Percentiles rank a stretch among this genome's conserved stretches.
Conservation (phyloP, 768 basidiomycete species). For the Sarcomyxa edulis region DNA sequence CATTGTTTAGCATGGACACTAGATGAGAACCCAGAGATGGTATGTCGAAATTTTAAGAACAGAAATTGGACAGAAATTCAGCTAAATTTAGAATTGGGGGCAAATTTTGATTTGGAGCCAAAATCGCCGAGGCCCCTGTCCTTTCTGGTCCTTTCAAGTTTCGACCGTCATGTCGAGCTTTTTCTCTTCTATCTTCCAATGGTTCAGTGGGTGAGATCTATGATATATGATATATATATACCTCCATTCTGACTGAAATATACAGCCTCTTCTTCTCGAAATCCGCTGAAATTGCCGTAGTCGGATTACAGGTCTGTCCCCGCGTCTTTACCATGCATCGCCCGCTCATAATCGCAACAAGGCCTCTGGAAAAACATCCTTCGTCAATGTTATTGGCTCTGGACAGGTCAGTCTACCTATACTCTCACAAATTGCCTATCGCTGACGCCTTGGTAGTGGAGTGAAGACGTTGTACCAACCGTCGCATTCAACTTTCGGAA, state of each 20-base stretch:
- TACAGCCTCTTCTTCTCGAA: conserved; percentile 81
- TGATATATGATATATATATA: neutral
- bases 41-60: no score
- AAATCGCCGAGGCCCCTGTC: no score
- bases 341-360: conserved; percentile 20
- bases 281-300: conserved; percentile 84
- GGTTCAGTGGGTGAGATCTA: conserved; percentile 36
- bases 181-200: conserved; percentile 37
- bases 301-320: conserved; percentile 73
- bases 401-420: conserved; percentile 50
- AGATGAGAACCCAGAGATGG: no score
- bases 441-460: conserved; percentile 59
- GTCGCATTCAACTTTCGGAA: conserved; percentile 91
- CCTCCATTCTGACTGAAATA: neutral
- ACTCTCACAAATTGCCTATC: conserved; percentile 1
- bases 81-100: no score
- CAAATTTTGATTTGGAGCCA: no score
- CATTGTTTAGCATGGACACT: no score
- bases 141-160: no score
- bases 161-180: conserved; percentile 34
- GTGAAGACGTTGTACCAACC: conserved; percentile 94
- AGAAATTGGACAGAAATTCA: no score
- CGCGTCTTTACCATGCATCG: conserved; percentile 1
- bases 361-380: conserved; percentile 94
- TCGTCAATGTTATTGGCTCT: conserved; percentile 88